Base-by-base conservation (phyloP, 208 protist species). In the Porcisia hertigi region DNA sequence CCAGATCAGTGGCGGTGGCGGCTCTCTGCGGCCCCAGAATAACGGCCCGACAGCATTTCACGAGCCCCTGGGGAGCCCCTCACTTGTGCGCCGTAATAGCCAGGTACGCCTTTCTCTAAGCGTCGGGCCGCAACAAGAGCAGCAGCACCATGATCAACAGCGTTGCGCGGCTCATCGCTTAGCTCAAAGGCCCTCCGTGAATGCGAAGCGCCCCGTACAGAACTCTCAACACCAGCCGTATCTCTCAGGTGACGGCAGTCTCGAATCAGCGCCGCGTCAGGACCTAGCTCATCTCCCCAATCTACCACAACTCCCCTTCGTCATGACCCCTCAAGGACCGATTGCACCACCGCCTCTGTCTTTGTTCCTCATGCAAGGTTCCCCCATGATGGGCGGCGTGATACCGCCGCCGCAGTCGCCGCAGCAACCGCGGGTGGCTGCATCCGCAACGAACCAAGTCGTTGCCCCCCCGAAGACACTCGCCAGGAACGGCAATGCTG, bases 261-360 rank as follows among this genome's bases (percentile, higher is more conserved):
- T 2, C n/a, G 30, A 23, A 36, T 54, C 30, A 12, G 16, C 14
- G 34, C 49, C 57, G 54, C 65, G 69, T 34, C 69, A 58, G 52
- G 70, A 52, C 41, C 30, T 45, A 11, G 8, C 20, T 12, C 45
- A 60, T 43, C 62, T 57, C 41, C 57, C 34, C 36, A 72, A 58
- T 49, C 47, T 78, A 60, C 70, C 79, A 16, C 74, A 52, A 30
- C 72, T 78, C 23, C 79, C 71, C 52, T 78, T 67, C 34, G 69
- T 82, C 8, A 73, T 71, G 62, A 45, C 82, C 1, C 63, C 52
- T 23, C 54, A 78, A n/a, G 64, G 72, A 12, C 58, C 47, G 36
- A 14, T 80, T 41, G 7, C 65, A 1, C 77, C 67, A 36, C 82
- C 73, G 25, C 75, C 60, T 34, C 67, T 60, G 6, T 86, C 71